These are phyloP conservation scores for Pontederia crassipes DNA, from an alignment of 176 grass and related monocot genomes.

Conservation along the genomic window DNA sequence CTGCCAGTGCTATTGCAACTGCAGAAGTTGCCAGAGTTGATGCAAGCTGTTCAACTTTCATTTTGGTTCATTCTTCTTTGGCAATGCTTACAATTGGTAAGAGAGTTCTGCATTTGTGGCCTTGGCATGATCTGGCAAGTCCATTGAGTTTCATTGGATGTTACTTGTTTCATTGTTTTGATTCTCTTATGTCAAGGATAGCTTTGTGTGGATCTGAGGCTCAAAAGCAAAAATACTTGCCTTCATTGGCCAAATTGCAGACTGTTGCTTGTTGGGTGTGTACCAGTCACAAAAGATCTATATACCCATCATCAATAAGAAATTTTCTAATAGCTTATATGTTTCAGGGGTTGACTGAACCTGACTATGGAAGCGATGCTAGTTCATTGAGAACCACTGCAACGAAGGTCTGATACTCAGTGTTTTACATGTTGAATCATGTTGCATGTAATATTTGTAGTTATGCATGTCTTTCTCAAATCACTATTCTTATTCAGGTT, in stretches of 20 bases:
- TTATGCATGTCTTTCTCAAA: conserved; percentile 3
- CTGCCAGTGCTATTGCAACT: conserved; percentile 44
- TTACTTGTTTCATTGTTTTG: neutral
- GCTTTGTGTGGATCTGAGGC: conserved; percentile 84
- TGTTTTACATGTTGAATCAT: conserved; percentile 18
- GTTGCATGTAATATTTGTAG: neutral
- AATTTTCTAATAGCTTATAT: conserved; percentile 10
- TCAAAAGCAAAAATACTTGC: conserved; percentile 69
- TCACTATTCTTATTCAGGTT: conserved; percentile 29
- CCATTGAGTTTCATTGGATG: neutral
- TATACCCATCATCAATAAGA: neutral
- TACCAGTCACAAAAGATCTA: neutral
- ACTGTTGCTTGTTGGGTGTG: conserved; percentile 54
- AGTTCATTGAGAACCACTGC: conserved; percentile 63
- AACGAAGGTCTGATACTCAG: conserved; percentile 51
- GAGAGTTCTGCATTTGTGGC: conserved; percentile 1
- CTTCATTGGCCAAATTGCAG: conserved; percentile 45
- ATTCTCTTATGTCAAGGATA: conserved; percentile 26
- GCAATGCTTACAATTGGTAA: conserved; percentile 76
- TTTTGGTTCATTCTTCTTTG: conserved; percentile 84
- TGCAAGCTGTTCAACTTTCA: conserved; percentile 86
- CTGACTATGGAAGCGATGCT: conserved; percentile 88
- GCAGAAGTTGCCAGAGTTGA: conserved; percentile 86
- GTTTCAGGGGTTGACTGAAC: conserved; percentile 77
- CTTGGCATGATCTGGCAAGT: neutral